phyloP scores from a whole-genome alignment of 2,329 filamentous ascomycete genomes.

The Huntiella decipiens region DNA sequence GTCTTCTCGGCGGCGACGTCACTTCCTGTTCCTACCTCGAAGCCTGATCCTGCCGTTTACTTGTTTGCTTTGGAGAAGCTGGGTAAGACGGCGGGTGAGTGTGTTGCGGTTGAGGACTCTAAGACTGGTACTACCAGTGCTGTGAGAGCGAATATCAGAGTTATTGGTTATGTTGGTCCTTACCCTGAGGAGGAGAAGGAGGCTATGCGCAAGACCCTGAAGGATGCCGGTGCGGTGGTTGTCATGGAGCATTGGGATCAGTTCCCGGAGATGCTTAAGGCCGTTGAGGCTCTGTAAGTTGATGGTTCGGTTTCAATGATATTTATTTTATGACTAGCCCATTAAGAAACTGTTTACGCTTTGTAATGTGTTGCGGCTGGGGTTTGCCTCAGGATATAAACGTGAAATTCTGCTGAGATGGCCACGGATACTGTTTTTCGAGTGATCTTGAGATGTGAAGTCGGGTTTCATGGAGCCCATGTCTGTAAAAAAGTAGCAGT shows the following conservation, averaged over 20 bases:
- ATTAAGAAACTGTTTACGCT: slow-evolving; percentile 85
- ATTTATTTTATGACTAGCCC: slow-evolving; percentile 20
- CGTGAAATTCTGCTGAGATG: slow-evolving; percentile 69
- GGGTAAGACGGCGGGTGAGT: slow-evolving; percentile 51
- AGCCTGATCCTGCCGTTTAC: slow-evolving; percentile 84
- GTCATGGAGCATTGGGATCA: slow-evolving; percentile 43
- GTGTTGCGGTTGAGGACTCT: slow-evolving; percentile 72
- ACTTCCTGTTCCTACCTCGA: slow-evolving; percentile 61
- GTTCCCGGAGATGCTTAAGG: slow-evolving; percentile 28
- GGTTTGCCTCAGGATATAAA: slow-evolving; percentile 60
- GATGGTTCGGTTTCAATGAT: not conserved
- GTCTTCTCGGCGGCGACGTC: slow-evolving; percentile 72
- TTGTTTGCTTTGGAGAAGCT: slow-evolving; percentile 55
- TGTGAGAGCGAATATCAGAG: slow-evolving; percentile 57
- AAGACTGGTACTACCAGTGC: slow-evolving; percentile 62
- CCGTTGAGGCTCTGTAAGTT: slow-evolving; percentile 22
- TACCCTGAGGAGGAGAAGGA: slow-evolving; percentile 43
- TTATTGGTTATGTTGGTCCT: slow-evolving; percentile 70
- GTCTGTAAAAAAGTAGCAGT: slow-evolving; percentile 55
- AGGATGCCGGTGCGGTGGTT: slow-evolving; percentile 39
- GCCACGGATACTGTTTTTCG: slow-evolving; percentile 60
- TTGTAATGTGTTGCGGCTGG: slow-evolving; percentile 68
- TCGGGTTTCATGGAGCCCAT: slow-evolving; percentile 27
- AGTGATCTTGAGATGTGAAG: slow-evolving; percentile 24
- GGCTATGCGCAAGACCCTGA: slow-evolving; percentile 44